Evolutionary conservation across 2,329 filamentous ascomycete genomes (phyloP), one percentile per base, ranked within the genome.

Genomic region (Celoporthe dispersa): DNA sequence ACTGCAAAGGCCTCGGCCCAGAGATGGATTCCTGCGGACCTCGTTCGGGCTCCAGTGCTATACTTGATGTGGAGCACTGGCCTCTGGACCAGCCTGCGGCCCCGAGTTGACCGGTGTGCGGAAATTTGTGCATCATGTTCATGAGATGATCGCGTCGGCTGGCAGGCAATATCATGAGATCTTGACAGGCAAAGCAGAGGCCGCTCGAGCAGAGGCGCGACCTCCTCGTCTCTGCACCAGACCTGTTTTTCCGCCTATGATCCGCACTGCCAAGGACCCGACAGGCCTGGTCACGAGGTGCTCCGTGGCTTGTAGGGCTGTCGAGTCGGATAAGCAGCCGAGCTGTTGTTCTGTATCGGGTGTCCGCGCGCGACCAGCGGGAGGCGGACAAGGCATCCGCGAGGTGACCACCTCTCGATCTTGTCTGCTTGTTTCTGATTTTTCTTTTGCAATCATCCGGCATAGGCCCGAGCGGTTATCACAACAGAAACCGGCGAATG

Each of bases 201-300:
- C 44, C 55, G 55, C 16, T 9, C n/a, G 12, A 28, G 51, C 48
- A 62, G 14, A 64, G 25, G 9, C 12, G 37, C 39, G 41, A 31
- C 41, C 28, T 51, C 31, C 39, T 44, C 62, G 39, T 51, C 41
- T n/a, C 41, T 51, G 39, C 28, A 48, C 55, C 25, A 59, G 25
- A n/a, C 19, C 25, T 44, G 35, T 69, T 69, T 69, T 69, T 69
- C 68, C 68, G 68, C 68, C 68, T 69, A 69, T 69, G 44, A 35
- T 67, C 37, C 39, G 44, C 51, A 53, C 25, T 63, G 68, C 68
- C 68, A 67, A 67, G 68, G 25, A 35, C 31, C 37, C 5, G 22
- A 19, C 37, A 33, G 57, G 41, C 53, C 28, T 31, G 37, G 62
- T 39, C 41, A 33, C 39, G 39, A 33, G 39, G 48, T 12, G 25